A percentile compares a stretch with the other conserved stretches of the same genome.
phyloP scores from a whole-genome alignment of 2,329 filamentous ascomycete genomes.

The Coniella lustricola region DNA sequence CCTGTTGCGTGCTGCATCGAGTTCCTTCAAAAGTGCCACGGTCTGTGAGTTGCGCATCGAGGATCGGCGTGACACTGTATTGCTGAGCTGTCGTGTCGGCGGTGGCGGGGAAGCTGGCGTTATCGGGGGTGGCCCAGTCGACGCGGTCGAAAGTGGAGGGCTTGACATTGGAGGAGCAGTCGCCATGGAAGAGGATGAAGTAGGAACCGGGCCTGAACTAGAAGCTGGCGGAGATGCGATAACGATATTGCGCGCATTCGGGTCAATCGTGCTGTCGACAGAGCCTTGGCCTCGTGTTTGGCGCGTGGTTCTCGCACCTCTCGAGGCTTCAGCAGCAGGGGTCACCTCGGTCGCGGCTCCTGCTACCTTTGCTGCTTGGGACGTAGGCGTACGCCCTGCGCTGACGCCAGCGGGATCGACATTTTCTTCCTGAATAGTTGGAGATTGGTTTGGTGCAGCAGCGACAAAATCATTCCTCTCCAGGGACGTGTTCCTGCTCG shows the following conservation, averaged over 20 bases:
- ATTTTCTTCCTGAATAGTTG: constrained; percentile 36
- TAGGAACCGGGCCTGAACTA: background rate
- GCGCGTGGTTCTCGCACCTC: constrained; percentile 36
- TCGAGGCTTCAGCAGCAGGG: constrained; percentile 28
- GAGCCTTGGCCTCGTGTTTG: constrained; percentile 57
- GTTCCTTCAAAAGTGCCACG: constrained; percentile 73
- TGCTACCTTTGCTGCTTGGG: constrained; percentile 34
- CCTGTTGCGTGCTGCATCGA: constrained; percentile 74
- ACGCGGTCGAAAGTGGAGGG: constrained; percentile 26
- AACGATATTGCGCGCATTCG: constrained; percentile 35
- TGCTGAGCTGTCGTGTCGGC: constrained; percentile 48
- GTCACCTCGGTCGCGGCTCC: constrained; percentile 24
- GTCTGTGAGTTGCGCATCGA: constrained; percentile 58
- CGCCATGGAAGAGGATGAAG: constrained; percentile 2
- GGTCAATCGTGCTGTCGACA: constrained; percentile 61
- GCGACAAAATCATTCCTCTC: constrained; percentile 33
- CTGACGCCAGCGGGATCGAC: constrained; percentile 48
- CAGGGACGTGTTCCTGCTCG: constrained; percentile 40
- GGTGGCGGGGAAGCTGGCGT: constrained; percentile 53
- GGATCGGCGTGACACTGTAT: constrained; percentile 52
- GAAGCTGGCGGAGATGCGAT: constrained; percentile 8
- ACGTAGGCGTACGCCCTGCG: constrained; percentile 59
- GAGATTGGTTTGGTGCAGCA: constrained; percentile 30
- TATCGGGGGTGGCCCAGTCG: constrained; percentile 4
- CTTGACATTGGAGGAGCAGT: constrained; percentile 17